These are phyloP conservation scores for Carex scoparia DNA, from an alignment of 176 grass and related monocot genomes.

Conservation along the genomic window DNA sequence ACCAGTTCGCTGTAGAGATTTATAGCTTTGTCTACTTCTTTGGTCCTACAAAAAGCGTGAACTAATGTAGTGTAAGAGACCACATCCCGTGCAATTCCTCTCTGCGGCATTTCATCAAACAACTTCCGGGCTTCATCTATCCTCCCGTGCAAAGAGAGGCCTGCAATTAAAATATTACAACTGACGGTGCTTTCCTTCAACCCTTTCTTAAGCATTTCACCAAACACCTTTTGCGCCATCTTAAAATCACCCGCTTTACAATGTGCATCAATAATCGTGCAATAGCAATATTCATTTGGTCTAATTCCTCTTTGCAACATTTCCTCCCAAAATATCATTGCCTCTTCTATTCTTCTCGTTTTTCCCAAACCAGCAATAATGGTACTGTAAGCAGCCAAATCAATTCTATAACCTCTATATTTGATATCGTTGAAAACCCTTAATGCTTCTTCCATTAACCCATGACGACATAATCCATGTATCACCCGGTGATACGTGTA, in stretches of 20 bases:
- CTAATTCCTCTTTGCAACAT: constrained; percentile 51
- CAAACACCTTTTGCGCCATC: constrained; percentile 47
- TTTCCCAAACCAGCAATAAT: constrained; percentile 54
- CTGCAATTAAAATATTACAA: constrained; percentile 48
- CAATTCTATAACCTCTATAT: constrained; percentile 51
- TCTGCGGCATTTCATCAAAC: constrained; percentile 55
- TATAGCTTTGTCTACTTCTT: constrained; percentile 34
- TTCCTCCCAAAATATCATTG: constrained; percentile 44
- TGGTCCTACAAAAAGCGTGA: constrained; percentile 54
- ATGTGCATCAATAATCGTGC: constrained; percentile 34
- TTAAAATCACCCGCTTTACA: constrained; percentile 51
- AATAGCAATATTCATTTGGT: constrained; percentile 60
- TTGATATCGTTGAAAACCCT: constrained; percentile 67
- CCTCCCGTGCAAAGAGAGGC: constrained; percentile 44
- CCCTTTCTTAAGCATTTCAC: constrained; percentile 61
- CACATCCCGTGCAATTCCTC: constrained; percentile 50
- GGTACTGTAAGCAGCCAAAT: constrained; percentile 40
- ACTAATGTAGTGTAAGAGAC: constrained; percentile 72
- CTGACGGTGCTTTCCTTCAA: constrained; percentile 53
- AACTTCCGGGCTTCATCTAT: constrained; percentile 40
- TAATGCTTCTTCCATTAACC: constrained; percentile 47
- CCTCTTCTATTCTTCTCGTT: constrained; percentile 29
- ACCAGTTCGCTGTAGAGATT: constrained; percentile 36
- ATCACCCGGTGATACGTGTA: constrained; percentile 58
- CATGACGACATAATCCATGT: constrained; percentile 31